These are phyloP conservation scores for Lactifluus pinguis DNA, from an alignment of 768 basidiomycete species.

Conservation along the genomic window DNA sequence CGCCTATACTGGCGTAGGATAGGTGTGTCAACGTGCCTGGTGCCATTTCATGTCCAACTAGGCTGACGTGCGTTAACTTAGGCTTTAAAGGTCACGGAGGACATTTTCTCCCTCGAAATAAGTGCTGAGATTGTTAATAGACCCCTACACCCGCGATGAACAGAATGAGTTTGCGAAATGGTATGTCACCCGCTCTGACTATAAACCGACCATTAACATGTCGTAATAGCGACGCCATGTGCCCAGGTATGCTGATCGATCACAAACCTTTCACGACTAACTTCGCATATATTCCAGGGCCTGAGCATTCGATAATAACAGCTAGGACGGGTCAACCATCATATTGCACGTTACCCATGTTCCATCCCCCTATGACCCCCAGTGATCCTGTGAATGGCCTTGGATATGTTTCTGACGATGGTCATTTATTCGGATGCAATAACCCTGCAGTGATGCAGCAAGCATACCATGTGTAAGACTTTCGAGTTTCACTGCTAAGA, in stretches of 20 bases:
- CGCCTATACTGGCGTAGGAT: conserved; percentile 47
- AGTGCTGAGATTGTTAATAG: conserved; percentile 22
- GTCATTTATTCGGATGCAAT: conserved; percentile 45
- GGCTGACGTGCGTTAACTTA: conserved; percentile 16
- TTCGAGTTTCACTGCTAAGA: conserved; percentile 12
- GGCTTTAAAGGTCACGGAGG: conserved; percentile 42
- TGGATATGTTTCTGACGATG: conserved; percentile 48
- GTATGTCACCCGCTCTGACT: conserved; percentile 24
- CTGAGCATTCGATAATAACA: conserved; percentile 33
- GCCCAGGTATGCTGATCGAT: conserved; percentile 30
- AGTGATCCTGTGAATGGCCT: conserved; percentile 24
- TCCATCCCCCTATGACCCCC: not conserved
- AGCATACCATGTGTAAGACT: conserved; percentile 25
- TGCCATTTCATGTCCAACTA: not conserved
- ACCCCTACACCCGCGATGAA: conserved; percentile 52
- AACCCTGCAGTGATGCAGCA: conserved; percentile 46
- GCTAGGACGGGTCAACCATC: conserved; percentile 37
- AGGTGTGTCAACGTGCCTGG: conserved; percentile 30
- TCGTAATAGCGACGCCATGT: conserved; percentile 38
- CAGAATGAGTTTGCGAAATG: conserved; percentile 45
- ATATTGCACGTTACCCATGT: conserved; percentile 44
- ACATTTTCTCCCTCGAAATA: not conserved
- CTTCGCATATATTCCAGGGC: conserved; percentile 28
- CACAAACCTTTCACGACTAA: not conserved
- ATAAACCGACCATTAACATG: not conserved